Percentiles rank a stretch among this genome's conserved stretches.
phyloP scores from a whole-genome alignment of 305 asterid species.

The Fraxinus baroniana region DNA sequence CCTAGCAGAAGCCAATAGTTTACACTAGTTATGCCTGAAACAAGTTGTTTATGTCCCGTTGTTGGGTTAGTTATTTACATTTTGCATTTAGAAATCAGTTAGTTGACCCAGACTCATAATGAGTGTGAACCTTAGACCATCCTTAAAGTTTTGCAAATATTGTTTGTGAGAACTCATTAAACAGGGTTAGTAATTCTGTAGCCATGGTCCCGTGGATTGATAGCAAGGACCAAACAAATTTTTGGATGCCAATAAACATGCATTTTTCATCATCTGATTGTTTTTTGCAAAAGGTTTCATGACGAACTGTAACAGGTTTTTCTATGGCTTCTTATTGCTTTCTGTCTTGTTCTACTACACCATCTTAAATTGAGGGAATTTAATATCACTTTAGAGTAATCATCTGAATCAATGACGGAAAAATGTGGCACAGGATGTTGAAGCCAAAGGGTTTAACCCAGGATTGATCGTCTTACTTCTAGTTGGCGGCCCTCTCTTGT shows the following conservation, averaged over 20 bases:
- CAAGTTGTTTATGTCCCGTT: not conserved
- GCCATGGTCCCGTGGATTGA: not conserved
- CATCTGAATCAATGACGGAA: conserved; percentile 36
- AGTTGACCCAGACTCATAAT: not conserved
- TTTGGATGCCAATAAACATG: not conserved
- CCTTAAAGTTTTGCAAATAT: not conserved
- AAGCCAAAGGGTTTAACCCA: conserved; percentile 73
- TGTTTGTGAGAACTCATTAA: not conserved
- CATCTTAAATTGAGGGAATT: not conserved
- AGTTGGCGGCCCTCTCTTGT: conserved; percentile 67
- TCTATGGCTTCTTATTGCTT: not conserved
- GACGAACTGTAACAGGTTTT: not conserved
- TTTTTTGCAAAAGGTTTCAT: not conserved
- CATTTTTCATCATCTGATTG: not conserved
- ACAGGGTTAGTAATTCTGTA: not conserved
- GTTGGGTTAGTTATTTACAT: not conserved
- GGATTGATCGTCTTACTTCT: conserved; percentile 80
- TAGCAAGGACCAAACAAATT: not conserved
- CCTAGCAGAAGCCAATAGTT: not conserved
- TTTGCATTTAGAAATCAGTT: not conserved
- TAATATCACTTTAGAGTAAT: not conserved
- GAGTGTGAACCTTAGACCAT: not conserved
- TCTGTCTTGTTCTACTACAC: not conserved
- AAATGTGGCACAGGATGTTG: conserved; percentile 39
- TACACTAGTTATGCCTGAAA: not conserved